Evolutionary conservation across 2,329 filamentous ascomycete species (phyloP).

Genomic region (Verticillium isaacii): DNA sequence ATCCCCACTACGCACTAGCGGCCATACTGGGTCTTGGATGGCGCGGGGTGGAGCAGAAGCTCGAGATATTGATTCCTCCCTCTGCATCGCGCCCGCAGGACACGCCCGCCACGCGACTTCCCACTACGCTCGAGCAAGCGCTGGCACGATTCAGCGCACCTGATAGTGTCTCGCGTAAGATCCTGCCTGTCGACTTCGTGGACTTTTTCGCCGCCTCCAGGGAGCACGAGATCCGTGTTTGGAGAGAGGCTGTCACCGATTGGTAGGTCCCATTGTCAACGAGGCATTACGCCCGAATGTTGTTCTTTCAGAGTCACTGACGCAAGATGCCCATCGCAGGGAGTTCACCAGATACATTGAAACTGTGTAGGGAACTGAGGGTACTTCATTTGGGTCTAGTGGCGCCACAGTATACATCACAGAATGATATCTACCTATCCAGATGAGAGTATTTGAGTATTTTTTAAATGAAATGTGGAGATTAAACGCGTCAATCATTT

Average conservation of each 20-base stretch:
- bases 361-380: constrained; percentile 15
- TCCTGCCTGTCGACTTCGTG: constrained; percentile 69
- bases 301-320: no score
- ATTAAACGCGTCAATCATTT: no score
- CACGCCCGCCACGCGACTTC: constrained; percentile 53
- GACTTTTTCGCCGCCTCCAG: constrained; percentile 70
- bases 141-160: constrained; percentile 57
- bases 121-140: constrained; percentile 66
- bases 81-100: constrained; percentile 50
- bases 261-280: constrained; percentile 48
- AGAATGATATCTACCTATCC: no score
- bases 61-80: constrained; percentile 63
- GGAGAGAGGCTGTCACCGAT: constrained; percentile 75
- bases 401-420: no score
- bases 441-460: no score
- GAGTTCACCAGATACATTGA: constrained; percentile 52
- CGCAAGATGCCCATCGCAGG: constrained; percentile 24
- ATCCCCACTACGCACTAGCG: constrained; percentile 64
- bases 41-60: constrained; percentile 67
- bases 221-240: constrained; percentile 66
- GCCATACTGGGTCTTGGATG: constrained; percentile 65
- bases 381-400: background rate
- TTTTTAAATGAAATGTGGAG: no score
- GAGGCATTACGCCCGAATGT: no score
- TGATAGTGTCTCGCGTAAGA: constrained; percentile 65